A percentile compares a stretch with the other conserved stretches of the same genome.
Evolutionary conservation across 2,329 filamentous ascomycete species (phyloP).

Genomic region (Xenoacremonium recifei): DNA sequence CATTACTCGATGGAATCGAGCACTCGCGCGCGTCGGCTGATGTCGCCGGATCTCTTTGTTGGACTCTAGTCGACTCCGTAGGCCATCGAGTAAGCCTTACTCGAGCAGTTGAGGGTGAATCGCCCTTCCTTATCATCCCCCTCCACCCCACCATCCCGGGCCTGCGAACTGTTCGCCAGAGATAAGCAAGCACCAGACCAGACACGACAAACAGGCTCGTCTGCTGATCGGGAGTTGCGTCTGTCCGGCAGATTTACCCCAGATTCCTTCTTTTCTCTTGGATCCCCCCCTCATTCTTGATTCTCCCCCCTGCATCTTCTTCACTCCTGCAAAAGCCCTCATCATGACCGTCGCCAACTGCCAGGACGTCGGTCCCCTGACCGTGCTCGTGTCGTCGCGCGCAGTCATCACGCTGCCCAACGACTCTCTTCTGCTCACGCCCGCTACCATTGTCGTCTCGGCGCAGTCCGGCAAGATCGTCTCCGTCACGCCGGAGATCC

Average conservation of each 20-base stretch:
- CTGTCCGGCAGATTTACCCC: neutral
- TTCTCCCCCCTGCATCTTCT: constrained; percentile 3
- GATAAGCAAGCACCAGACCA: constrained; percentile 20
- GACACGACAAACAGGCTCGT: no score
- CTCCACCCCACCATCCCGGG: constrained; percentile 20
- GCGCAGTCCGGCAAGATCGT: constrained; percentile 79
- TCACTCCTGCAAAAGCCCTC: constrained; percentile 4
- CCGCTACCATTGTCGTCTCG: constrained; percentile 82
- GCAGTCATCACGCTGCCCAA: constrained; percentile 74
- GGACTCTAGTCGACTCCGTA: no score
- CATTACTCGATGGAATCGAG: no score
- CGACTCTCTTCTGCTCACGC: constrained; percentile 62
- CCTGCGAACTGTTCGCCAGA: constrained; percentile 8
- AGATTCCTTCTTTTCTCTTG: neutral
- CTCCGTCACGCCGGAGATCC: constrained; percentile 68
- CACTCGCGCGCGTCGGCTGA: no score
- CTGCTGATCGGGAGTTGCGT: neutral
- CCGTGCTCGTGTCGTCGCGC: constrained; percentile 79
- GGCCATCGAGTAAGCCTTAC: neutral
- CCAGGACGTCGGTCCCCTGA: constrained; percentile 44
- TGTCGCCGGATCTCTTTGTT: no score
- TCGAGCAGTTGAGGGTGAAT: neutral
- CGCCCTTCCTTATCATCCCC: constrained; percentile 18
- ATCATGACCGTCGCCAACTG: constrained; percentile 31
- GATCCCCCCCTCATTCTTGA: constrained; percentile 4